Conservation (phyloP, 345 rosid species). For the Syzygium aromaticum region DNA sequence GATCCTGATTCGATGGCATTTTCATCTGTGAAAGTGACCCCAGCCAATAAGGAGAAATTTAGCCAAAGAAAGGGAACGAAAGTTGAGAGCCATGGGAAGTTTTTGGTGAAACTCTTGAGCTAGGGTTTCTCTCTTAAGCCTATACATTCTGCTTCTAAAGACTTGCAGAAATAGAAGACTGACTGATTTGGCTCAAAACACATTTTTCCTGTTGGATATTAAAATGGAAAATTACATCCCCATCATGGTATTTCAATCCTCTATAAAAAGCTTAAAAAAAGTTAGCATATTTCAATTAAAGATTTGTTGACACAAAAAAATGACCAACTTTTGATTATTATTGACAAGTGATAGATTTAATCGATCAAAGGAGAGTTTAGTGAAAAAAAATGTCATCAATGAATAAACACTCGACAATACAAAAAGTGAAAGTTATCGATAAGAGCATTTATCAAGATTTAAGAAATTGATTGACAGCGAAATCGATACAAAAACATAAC, state of each 20-base stretch:
- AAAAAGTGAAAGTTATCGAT: accelerated
- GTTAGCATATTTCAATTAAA: not conserved
- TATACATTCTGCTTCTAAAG: not conserved
- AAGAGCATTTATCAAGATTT: not conserved
- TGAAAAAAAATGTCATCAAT: not conserved
- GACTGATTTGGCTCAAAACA: not conserved
- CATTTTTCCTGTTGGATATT: not conserved
- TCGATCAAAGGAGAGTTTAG: not conserved
- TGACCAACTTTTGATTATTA: not conserved
- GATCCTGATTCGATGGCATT: not conserved
- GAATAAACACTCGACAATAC: not conserved
- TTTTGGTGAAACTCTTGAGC: not conserved
- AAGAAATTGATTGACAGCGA: not conserved
- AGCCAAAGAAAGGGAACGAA: not conserved
- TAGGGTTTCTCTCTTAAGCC: not conserved
- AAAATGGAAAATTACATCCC: not conserved
- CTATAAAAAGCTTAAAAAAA: not conserved
- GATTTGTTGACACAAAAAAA: not conserved
- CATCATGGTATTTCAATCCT: not conserved
- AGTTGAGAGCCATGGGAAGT: not conserved
- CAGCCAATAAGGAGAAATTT: not conserved
- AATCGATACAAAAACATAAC: not conserved
- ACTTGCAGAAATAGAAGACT: not conserved
- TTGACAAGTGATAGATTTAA: not conserved
- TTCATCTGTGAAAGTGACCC: not conserved